phyloP scores from a whole-genome alignment of 2,329 filamentous ascomycete genomes.

The Penicillium sp. region DNA sequence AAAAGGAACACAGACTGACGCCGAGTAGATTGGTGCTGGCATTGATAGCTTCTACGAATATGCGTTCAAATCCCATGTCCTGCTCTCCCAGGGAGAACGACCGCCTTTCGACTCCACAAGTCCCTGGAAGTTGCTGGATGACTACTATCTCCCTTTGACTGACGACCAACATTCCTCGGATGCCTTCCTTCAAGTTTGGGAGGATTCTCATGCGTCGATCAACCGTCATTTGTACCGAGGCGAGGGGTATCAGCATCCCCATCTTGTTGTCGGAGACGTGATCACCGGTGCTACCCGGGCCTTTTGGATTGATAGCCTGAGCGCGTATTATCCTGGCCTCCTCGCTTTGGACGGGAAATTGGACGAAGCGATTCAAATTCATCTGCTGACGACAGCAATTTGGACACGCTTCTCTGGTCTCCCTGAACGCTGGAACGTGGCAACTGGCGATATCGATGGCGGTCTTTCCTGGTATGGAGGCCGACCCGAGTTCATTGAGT shows the following conservation, averaged over 20 bases:
- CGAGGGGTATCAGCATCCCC: conserved; percentile 72
- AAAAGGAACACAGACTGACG: conserved; percentile 8
- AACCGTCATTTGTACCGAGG: conserved; percentile 87
- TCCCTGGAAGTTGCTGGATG: conserved; percentile 53
- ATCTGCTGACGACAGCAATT: conserved; percentile 84
- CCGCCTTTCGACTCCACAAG: conserved; percentile 37
- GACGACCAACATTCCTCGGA: conserved; percentile 68
- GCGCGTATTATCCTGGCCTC: conserved; percentile 90
- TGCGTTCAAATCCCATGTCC: conserved; percentile 86
- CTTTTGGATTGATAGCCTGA: conserved; percentile 94
- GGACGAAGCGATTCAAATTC: conserved; percentile 85
- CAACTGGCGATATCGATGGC: conserved; percentile 77
- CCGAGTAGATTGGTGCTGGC: conserved; percentile 74
- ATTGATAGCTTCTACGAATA: conserved; percentile 99
- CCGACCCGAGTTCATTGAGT: conserved; percentile 94
- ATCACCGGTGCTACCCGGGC: conserved; percentile 82
- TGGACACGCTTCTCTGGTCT: conserved; percentile 95
- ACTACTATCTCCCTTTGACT: conserved; percentile 64
- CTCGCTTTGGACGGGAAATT: conserved; percentile 82
- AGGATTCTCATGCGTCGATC: conserved; percentile 79
- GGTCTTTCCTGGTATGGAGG: conserved; percentile 94
- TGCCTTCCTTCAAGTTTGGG: conserved; percentile 77
- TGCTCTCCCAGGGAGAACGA: conserved; percentile 70
- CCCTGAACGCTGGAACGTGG: conserved; percentile 89
- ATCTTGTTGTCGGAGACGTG: conserved; percentile 88